phyloP scores from a whole-genome alignment of 768 basidiomycete genomes.

The Boletus pseudo-olivaceus region DNA sequence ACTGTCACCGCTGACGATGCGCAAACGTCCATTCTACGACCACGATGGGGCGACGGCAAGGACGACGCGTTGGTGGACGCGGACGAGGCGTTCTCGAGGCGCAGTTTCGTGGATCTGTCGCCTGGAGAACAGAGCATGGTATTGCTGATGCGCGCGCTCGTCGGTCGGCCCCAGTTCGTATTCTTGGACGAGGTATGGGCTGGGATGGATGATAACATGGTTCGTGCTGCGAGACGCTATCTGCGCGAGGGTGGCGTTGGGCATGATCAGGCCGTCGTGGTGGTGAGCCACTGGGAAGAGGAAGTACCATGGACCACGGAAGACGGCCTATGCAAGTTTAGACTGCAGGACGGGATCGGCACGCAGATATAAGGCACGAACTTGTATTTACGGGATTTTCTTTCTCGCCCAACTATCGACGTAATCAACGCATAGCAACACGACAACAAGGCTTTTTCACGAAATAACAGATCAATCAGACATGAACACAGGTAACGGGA shows the following conservation, averaged over 20 bases:
- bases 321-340: conserved; percentile 46
- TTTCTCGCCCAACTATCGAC: neutral
- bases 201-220: conserved; percentile 84
- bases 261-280: conserved; percentile 70
- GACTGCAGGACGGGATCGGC: conserved; percentile 36
- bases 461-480: conserved; percentile 1
- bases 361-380: conserved; percentile 3
- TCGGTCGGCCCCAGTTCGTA: conserved; percentile 67
- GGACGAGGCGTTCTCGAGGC: conserved; percentile 43
- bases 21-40: neutral
- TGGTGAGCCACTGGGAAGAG: conserved; percentile 88
- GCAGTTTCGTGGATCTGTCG: conserved; percentile 60
- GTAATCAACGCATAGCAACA: neutral
- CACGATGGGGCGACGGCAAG: neutral
- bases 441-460: neutral
- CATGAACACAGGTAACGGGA: neutral
- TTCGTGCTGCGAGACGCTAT: conserved; percentile 59
- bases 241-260: conserved; percentile 52
- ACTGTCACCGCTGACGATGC: neutral
- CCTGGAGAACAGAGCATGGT: conserved; percentile 77
- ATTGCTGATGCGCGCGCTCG: conserved; percentile 82
- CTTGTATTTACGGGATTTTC: neutral
- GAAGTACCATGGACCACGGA: conserved; percentile 79
- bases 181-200: conserved; percentile 92
- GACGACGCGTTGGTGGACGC: neutral